Evolutionary conservation across 2,329 filamentous ascomycete species (phyloP), one percentile per base, ranked within the genome.

Genomic region (Fusarium mexicanum): DNA sequence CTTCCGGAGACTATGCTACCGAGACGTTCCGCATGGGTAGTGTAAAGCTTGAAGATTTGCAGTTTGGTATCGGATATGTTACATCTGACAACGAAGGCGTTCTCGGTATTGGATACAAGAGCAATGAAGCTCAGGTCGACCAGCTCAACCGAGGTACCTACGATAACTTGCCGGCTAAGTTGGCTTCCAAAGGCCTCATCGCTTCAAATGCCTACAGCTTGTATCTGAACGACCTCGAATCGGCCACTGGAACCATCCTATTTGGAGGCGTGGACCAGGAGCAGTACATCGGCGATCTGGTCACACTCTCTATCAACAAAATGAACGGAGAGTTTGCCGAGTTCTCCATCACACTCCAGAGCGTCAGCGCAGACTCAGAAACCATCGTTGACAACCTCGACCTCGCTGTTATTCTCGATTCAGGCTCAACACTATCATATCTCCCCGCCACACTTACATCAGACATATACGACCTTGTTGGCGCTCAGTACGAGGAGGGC

Each of bases 51-150:
- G 72, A 85, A 8, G 81, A 84, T 64, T 84, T 94, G 63, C 92
- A 95, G 77, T 94, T 95, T 76, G 93, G 93, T 69, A 86, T 95
- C 70, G 93, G 93, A 47, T 94, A 95, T 79, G 79, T 79, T 13
- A 90, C 85, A 14, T 88, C 89, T 12, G 70, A 83, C 61, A 70
- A 71, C 18, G 89, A 97, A 81, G 94, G 94, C 44, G 94, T 98
- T 47, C 82, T 98, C 26, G 95, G 95, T 24, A 92, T 98, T 70
- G 95, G 95, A 12, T 98, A 98, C 80, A 80, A 88, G 1, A 81
- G 87, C 73, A 96, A 97, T 80, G 95, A 98, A 83, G 93, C 93
- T 18, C 90, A 92, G 76, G 90, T 93, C 51, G 87, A 87, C 59
- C 86, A 89, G 72, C 87, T 86, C 14, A 85, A 87, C 11, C 81